phyloP scores from a whole-genome alignment of 2,329 filamentous ascomycete genomes.

The Aureobasidium sp. region DNA sequence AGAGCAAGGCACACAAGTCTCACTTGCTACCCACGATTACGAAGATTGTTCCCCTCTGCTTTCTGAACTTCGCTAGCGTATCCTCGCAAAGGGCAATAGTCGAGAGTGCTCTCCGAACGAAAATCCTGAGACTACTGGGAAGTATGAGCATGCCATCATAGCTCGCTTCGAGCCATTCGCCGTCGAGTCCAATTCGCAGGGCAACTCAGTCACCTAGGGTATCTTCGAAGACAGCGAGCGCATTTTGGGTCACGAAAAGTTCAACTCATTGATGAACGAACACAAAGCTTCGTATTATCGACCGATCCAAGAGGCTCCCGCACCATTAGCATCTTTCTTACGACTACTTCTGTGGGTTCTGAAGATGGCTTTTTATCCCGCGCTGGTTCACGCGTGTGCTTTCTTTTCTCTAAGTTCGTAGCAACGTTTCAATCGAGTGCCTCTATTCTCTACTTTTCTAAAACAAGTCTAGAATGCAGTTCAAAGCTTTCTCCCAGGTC shows the following conservation, averaged over 20 bases:
- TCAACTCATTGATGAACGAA: constrained; percentile 26
- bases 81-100: constrained; percentile 11
- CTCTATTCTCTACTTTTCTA: too few relatives aligned
- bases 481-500: too few relatives aligned
- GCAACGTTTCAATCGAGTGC: too few relatives aligned
- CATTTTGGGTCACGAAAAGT: constrained; percentile 25
- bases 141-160: constrained; percentile 45
- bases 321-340: too few relatives aligned
- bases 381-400: too few relatives aligned
- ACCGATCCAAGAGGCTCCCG: too few relatives aligned
- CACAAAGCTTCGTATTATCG: too few relatives aligned
- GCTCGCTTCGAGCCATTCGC: constrained; percentile 29
- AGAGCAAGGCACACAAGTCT: not conserved
- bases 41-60: constrained; percentile 30
- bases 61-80: constrained; percentile 31
- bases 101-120: constrained; percentile 38
- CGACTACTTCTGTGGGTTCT: too few relatives aligned
- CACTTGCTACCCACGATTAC: constrained; percentile 6
- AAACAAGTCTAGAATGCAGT: too few relatives aligned
- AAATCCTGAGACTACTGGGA: constrained; percentile 40
- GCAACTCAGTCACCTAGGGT: not conserved
- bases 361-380: too few relatives aligned
- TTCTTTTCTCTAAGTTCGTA: too few relatives aligned
- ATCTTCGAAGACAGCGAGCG: constrained; percentile 19
- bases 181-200: constrained; percentile 6